Evolutionary conservation across 177 flowering plant genomes (phyloP).

Genomic region (Vitis hybrid): DNA sequence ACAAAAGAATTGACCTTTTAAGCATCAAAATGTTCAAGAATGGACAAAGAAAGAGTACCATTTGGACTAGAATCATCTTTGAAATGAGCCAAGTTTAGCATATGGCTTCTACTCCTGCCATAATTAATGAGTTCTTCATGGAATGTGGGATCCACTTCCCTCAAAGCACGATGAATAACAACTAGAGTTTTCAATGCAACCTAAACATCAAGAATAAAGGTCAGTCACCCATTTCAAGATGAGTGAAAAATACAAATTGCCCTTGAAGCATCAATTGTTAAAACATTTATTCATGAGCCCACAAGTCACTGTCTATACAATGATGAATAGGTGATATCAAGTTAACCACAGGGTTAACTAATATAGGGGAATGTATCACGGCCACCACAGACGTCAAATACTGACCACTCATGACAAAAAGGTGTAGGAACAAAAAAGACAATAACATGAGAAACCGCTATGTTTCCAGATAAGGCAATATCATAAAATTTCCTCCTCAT

Average conservation of each 20-base stretch:
- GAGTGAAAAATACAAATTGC: too few relatives aligned
- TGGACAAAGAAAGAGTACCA: conserved; percentile 42
- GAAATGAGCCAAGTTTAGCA: conserved; percentile 95
- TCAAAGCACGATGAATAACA: conserved; percentile 95
- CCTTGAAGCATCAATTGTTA: background rate
- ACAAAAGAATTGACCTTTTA: background rate
- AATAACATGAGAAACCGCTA: too few relatives aligned
- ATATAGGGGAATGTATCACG: too few relatives aligned
- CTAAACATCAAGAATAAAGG: conserved; percentile 29
- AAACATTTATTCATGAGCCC: background rate
- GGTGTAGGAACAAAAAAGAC: too few relatives aligned
- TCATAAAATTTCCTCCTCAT: too few relatives aligned
- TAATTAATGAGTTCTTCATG: conserved; percentile 92
- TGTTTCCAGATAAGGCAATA: too few relatives aligned
- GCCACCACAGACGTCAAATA: background rate
- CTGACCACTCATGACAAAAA: too few relatives aligned
- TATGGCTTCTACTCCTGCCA: conserved; percentile 84
- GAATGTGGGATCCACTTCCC: conserved; percentile 96
- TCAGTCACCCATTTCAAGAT: background rate
- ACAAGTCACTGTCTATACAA: background rate
- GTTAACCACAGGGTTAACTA: too few relatives aligned
- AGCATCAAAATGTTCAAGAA: background rate
- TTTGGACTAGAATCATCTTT: conserved; percentile 97
- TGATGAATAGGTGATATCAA: background rate
- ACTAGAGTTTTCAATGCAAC: conserved; percentile 96